A percentile compares a stretch with the other conserved stretches of the same genome.
phyloP scores from a whole-genome alignment of 1,284 basidiomycete genomes.

The Apiotrichum veenhuisii region DNA sequence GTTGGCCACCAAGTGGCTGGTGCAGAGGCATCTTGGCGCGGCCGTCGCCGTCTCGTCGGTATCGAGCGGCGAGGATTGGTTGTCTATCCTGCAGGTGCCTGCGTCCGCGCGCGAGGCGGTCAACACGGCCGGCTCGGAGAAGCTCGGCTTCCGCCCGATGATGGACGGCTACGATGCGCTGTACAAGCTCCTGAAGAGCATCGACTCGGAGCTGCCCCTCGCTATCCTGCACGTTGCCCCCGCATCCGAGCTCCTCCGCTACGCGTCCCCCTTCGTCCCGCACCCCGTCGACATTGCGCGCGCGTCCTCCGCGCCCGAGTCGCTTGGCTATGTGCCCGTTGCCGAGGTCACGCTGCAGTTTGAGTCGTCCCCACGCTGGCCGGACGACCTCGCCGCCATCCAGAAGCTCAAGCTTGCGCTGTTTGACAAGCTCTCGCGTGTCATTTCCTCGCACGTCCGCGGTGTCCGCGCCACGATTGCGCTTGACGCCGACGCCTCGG shows the following conservation, averaged over 20 bases:
- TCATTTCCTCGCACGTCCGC: constrained; percentile 57
- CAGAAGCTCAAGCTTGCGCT: constrained; percentile 95
- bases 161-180: constrained; percentile 75
- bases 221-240: constrained; percentile 70
- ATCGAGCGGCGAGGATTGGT: constrained; percentile 56
- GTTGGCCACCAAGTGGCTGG: constrained; percentile 68
- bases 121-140: constrained; percentile 50
- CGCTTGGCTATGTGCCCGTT: constrained; percentile 63
- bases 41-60: constrained; percentile 50
- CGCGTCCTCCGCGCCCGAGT: constrained; percentile 51
- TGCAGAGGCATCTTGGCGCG: constrained; percentile 67
- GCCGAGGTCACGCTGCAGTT: constrained; percentile 79
- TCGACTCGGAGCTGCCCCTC: constrained; percentile 77
- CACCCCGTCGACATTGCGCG: constrained; percentile 58
- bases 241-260: constrained; percentile 69
- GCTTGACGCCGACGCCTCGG: constrained; percentile 57
- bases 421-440: constrained; percentile 68
- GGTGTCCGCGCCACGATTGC: constrained; percentile 56
- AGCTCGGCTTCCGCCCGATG: constrained; percentile 69
- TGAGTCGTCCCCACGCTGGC: constrained; percentile 89
- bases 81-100: constrained; percentile 62
- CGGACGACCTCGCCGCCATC: constrained; percentile 86
- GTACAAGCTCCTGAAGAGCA: constrained; percentile 68
- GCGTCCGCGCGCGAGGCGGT: constrained; percentile 52
- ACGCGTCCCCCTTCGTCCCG: constrained; percentile 71